Evolutionary conservation across 306 rosid species (phyloP), one percentile per base, ranked within the genome.

Genomic region (Cajanus cajan): DNA sequence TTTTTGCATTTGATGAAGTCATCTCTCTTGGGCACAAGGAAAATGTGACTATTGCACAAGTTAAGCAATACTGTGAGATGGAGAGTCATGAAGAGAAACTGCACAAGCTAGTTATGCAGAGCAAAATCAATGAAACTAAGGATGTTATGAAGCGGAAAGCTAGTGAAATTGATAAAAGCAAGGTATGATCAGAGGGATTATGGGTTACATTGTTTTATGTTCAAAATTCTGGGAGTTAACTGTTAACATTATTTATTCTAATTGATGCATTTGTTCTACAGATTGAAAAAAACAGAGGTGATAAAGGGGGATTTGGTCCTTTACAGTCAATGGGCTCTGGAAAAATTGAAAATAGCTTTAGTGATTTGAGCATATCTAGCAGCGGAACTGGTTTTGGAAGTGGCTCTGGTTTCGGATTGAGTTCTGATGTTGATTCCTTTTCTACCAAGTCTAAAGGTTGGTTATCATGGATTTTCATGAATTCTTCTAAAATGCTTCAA

Each of bases 131-230:
- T 74, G 97, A 94, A 64, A 92, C 98, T 68, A 92, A 92, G 91
- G 97, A 92, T 87, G 83, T 82, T 64, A 94, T 94, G 98, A 94
- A 90, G 86, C 95, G 92, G 57, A 94, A 94, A 85, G 98, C 97
- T 71, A 92, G 88, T 87, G 98, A 94, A 88, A 94, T 94, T 85
- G 97, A 94, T 86, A 94, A 94, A 83, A 94, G 95, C 98, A 94
- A 94, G 98, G 98, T 94, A 84, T 77, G 77, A 55, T 5, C 71
- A 75, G 44, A 54, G 55, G 69, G 50, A 15, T n/a, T 66, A 41
- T 13, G 41, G 40, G 64, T 65, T 52, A 47, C 13, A 2, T 40
- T 24, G 24, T 36, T 39, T 40, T 11, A 19, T 11, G 10, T 41
- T 16, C 15, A 36, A 34, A 36, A 36, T 63, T 65, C 43, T 75